Base-by-base conservation (phyloP, 768 basidiomycete species). In the Dacryopinax primogenitus region DNA sequence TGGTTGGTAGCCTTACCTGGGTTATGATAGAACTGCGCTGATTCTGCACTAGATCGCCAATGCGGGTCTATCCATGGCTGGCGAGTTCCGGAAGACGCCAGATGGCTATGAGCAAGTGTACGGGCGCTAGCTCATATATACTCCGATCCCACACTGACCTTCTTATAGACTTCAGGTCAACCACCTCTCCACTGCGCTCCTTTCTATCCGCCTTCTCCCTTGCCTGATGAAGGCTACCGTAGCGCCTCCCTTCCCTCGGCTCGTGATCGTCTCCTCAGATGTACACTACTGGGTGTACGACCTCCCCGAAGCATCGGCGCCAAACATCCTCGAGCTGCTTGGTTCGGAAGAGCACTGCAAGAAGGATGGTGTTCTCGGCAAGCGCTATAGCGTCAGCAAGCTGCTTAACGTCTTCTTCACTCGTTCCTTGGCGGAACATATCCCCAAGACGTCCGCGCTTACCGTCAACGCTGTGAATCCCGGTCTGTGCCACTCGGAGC, bases 31-130 rank as follows among this genome's bases (percentile, higher is more conserved):
- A 32, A 21, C n/a, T 34, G 44, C 44, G 13, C 30, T 23, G 9
- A 34, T 23, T 21, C 16, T 64, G 11, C 2, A 2, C 7, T 12
- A 64, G 41, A 34, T 30, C 9, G 75, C 77, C 70, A 82, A 82
- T 33, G 80, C 81, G 0, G 80, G 67, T 0, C 62, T 77, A 1
- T n/a, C 63, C 0, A 1, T 58, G 23, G 26, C 23, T 0, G 0
- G 0, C 1, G 58, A n/a, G 12, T 76, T 74, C 32, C 33, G 69
- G 7, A 62, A 68, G 11, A 79, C 78, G 0, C 36, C 63, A 0
- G 78, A 83, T 69, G 82, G 79, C 9, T 83, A 78, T 79, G 82
- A 83, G 66, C 58, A 71, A 7, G 70, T 67, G 82, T 82, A 62
- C 1, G 75, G 69, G 15, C 33, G 15, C 13, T 30, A 33, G 47